Base-by-base conservation (phyloP, 495 filamentous ascomycete species). In the Penicillium cataractarum region DNA sequence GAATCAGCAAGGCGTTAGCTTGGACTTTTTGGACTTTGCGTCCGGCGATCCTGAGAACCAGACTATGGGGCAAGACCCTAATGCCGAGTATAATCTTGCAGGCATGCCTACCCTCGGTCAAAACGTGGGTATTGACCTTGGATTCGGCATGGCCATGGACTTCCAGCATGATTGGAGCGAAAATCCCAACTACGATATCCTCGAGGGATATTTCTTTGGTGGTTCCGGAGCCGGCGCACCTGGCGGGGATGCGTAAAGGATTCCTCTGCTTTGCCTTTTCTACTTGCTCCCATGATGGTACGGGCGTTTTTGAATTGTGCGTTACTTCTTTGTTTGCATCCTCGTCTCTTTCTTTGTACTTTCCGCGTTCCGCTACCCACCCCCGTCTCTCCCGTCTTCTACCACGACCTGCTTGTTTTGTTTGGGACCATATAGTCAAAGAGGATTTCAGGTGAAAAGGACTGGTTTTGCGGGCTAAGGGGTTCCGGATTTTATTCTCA, bases 151-250 rank as follows among this genome's bases (percentile, higher is more conserved):
- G 64, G 89, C 87, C 64, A 84, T 90, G 44, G 90, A 89, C 24
- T 80, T 86, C 65, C 86, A 90, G 68, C 90, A 93, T 75, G 90
- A 94, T 72, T 92, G 90, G 78, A 88, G 84, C 60, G 92, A 94
- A 53, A 90, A 89, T 26, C 81, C 84, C 59, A 89, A 89, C 58
- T 84, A 94, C 66, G 92, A 96, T 82, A 74, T 97, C 31, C 90
- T 97, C 72, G 91, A 96, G 74, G 93, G 92, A 0, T 96, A 94
- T 72, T 97, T 94, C 79, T 97, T 97, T 78, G 93, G 93, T 21
- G 78, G 78, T 26, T 71, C 71, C 37, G 77, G 77, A 26, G 59
- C 66, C 39, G 76, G 74, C 35, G 65, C 73, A 44, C 51, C 70
- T 50, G 72, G 74, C 55, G 68, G 67, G 22, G 65, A 71, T 68